Conservation (phyloP, 495 filamentous ascomycete genomes). For the Hypoxylon intermedium region DNA sequence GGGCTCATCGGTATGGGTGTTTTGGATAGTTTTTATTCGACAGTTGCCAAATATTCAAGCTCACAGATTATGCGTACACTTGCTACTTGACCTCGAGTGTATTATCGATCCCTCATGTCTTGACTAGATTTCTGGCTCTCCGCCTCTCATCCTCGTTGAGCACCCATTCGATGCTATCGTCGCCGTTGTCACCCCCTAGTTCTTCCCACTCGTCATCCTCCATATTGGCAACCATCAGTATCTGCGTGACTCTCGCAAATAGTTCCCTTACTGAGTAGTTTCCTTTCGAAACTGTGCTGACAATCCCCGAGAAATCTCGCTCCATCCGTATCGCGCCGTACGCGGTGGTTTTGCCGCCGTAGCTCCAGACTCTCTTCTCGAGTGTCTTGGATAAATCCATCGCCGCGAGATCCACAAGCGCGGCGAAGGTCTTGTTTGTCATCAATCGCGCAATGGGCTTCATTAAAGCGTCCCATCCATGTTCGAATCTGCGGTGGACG, state of each 20-base stretch:
- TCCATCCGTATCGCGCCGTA: slow-evolving; percentile 88
- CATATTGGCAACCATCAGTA: slow-evolving; percentile 91
- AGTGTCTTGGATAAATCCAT: slow-evolving; percentile 74
- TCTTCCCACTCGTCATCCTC: slow-evolving; percentile 98
- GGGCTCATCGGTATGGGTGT: too few relatives aligned
- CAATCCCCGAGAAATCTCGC: slow-evolving; percentile 82
- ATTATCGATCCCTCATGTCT: slow-evolving; percentile 25
- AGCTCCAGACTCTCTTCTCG: slow-evolving; percentile 90
- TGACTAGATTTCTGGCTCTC: slow-evolving; percentile 60
- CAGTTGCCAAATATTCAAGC: too few relatives aligned
- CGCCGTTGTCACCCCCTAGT: slow-evolving; percentile 46
- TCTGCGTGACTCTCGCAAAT: slow-evolving; percentile 82
- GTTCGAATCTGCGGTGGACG: slow-evolving; percentile 77
- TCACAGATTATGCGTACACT: too few relatives aligned
- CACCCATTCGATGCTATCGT: slow-evolving; percentile 61
- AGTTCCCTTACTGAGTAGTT: slow-evolving; percentile 81
- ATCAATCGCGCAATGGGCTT: slow-evolving; percentile 85
- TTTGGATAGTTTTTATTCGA: too few relatives aligned
- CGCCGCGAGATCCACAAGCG: slow-evolving; percentile 74
- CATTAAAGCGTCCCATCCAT: slow-evolving; percentile 84
- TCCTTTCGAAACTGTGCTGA: slow-evolving; percentile 75
- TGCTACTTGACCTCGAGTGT: not conserved
- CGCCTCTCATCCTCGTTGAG: slow-evolving; percentile 60
- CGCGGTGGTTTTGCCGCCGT: slow-evolving; percentile 78
- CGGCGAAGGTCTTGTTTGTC: slow-evolving; percentile 72